Evolutionary conservation across 495 filamentous ascomycete species (phyloP).

Genomic region (Paragyromitra xinjiangensis): DNA sequence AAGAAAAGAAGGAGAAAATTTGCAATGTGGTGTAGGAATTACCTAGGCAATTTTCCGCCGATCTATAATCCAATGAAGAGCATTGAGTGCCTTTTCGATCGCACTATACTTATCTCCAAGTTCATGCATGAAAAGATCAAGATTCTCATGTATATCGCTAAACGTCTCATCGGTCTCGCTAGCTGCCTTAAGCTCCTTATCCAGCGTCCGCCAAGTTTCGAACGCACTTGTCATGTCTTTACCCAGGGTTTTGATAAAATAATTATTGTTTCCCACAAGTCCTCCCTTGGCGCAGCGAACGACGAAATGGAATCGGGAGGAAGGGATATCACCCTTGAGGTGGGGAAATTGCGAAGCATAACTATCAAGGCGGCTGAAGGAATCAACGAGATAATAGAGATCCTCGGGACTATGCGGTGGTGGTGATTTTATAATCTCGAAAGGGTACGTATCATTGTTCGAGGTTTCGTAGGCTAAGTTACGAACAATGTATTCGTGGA

Average conservation of each 20-base stretch:
- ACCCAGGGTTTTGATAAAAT: constrained; percentile 3
- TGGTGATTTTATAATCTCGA: background rate
- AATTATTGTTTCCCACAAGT: constrained; percentile 17
- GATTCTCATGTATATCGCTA: background rate
- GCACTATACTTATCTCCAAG: constrained; percentile 1
- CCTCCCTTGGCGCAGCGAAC: constrained; percentile 32
- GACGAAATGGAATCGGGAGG: constrained; percentile 8
- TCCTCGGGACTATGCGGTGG: constrained; percentile 8
- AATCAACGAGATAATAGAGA: background rate
- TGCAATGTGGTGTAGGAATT: background rate
- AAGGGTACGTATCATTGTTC: background rate
- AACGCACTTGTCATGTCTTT: constrained; percentile 5
- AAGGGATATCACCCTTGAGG: background rate
- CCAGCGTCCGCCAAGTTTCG: constrained; percentile 21
- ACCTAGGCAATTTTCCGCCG: background rate
- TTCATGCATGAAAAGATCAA: constrained; percentile 5
- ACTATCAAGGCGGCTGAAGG: constrained; percentile 1
- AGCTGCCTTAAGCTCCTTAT: background rate
- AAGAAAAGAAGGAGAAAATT: background rate
- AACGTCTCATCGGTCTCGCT: background rate
- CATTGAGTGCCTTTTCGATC: constrained; percentile 1
- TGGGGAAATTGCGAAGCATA: constrained; percentile 9
- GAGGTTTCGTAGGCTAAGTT: constrained; percentile 2
- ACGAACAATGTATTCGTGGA: constrained; percentile 20
- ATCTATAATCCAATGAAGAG: no score